Evolutionary conservation across 2,329 filamentous ascomycete species (phyloP), one percentile per base, ranked within the genome.

Genomic region (Xylaria sp.): DNA sequence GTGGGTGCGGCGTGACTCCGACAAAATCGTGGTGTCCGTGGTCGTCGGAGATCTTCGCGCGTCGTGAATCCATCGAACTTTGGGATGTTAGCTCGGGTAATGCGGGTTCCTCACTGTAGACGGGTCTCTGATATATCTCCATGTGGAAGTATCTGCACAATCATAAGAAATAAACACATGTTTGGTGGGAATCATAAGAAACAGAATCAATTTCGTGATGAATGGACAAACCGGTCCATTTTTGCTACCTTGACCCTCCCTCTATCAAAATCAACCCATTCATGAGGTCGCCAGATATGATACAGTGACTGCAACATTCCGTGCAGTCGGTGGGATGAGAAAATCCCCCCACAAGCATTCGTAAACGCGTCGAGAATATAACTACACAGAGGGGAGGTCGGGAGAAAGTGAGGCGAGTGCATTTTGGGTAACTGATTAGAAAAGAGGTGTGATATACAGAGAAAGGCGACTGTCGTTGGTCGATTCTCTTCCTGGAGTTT

Each of bases 161-260:
- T 30, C 23, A 30, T 30, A 19, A 48, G 7, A 18, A 19, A 8
- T 16, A 23, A 19, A 48, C 8, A 48, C 5, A 10, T 3, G 4
- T 48, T 19, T 16, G 10, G 16, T 13, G 9, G 34, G 35, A 23
- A 23, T 56, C 53, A 57, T 64, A 57, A 62, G 30, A 58, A 55
- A 18, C 56, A 54, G 35, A 53, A 53, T 62, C 56, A 62, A 66
- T 66, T 30, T 66, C 63, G 56, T 65, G 54, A 63, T 51, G 23
- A 44, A 55, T 62, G 64, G 61, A 63, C 62, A 37, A 65, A 59
- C 64, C 65, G 58, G 62, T 62, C 63, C 63, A 64, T 61, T 18
- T 57, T 67, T 69, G 66, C 65, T 65, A 62, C 60, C 62, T 49
- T 34, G 35, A 3, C 23, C 58, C 59, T 19, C 52, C 39, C 53